phyloP scores from a whole-genome alignment of 345 rosid species.

The Citrus medica region DNA sequence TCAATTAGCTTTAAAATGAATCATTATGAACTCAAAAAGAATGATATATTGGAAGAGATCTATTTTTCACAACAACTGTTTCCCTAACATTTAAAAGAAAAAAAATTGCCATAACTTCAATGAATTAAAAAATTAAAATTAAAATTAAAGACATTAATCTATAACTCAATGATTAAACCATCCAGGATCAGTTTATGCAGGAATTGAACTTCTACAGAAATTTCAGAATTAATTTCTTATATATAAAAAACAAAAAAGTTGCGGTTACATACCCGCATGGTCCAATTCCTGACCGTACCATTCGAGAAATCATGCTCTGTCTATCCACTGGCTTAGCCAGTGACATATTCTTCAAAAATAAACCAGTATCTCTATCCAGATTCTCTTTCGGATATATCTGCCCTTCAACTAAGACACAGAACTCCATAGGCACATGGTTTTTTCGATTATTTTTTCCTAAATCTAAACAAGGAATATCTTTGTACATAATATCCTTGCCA shows the following conservation, averaged over 20 bases:
- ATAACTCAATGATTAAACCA: not conserved
- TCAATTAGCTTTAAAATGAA: not conserved
- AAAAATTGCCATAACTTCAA: not conserved
- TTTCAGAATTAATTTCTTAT: not conserved
- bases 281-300: slow-evolving; percentile 47
- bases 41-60: not conserved
- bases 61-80: not conserved
- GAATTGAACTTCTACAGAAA: not conserved
- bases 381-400: slow-evolving; percentile 77
- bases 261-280: slow-evolving; percentile 63
- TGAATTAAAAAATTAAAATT: too few species aligned
- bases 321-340: slow-evolving; percentile 46
- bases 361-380: slow-evolving; percentile 38
- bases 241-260: not conserved
- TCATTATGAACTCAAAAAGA: not conserved
- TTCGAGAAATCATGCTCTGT: slow-evolving; percentile 36
- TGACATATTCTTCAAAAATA: slow-evolving; percentile 42
- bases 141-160: not conserved
- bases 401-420: slow-evolving; percentile 69
- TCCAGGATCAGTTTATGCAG: not conserved
- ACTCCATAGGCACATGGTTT: slow-evolving; percentile 78
- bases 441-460: slow-evolving; percentile 46
- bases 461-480: slow-evolving; percentile 72
- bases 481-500: slow-evolving; percentile 32
- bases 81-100: not conserved